Percentiles rank a stretch among this genome's conserved stretches.
phyloP scores from a whole-genome alignment of 1,284 basidiomycete genomes.

The Apiotrichum montevideense region DNA sequence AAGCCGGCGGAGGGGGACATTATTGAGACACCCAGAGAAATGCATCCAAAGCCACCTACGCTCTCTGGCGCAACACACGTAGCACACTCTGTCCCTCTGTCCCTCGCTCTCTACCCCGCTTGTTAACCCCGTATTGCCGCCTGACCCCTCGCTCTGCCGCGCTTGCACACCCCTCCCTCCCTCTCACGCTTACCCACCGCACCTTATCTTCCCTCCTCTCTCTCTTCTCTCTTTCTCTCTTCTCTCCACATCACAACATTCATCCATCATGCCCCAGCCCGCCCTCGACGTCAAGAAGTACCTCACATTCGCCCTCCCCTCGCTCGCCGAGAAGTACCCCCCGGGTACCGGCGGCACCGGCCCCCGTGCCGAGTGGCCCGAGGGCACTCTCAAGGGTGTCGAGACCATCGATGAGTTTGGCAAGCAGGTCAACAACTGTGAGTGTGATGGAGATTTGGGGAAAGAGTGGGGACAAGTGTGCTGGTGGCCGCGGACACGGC shows the following conservation, averaged over 20 bases:
- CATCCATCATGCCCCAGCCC: conserved; percentile 45
- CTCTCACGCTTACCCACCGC: not conserved
- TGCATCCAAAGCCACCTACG: too few relatives aligned
- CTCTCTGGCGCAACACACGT: too few relatives aligned
- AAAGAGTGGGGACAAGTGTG: not conserved
- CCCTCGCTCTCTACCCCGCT: too few relatives aligned
- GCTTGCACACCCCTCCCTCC: not conserved
- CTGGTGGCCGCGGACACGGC: too few relatives aligned
- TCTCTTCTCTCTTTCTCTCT: not conserved
- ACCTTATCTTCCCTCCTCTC: not conserved
- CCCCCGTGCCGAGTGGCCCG: conserved; percentile 34
- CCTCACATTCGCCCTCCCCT: conserved; percentile 34
- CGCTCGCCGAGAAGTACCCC: conserved; percentile 41
- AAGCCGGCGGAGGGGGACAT: too few relatives aligned
- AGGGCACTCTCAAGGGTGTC: conserved; percentile 39
- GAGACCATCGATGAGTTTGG: conserved; percentile 41
- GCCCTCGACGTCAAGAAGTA: conserved; percentile 44
- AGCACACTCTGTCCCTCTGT: too few relatives aligned
- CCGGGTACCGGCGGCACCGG: conserved; percentile 45
- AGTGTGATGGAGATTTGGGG: conserved; percentile 12
- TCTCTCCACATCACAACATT: not conserved
- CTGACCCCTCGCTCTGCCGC: too few relatives aligned
- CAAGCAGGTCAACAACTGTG: conserved; percentile 37
- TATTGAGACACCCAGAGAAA: too few relatives aligned
- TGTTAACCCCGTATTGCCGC: too few relatives aligned